Percentiles rank a stretch among this genome's conserved stretches.
Evolutionary conservation across 768 basidiomycete species (phyloP).

Genomic region (Agaricus bisporus): DNA sequence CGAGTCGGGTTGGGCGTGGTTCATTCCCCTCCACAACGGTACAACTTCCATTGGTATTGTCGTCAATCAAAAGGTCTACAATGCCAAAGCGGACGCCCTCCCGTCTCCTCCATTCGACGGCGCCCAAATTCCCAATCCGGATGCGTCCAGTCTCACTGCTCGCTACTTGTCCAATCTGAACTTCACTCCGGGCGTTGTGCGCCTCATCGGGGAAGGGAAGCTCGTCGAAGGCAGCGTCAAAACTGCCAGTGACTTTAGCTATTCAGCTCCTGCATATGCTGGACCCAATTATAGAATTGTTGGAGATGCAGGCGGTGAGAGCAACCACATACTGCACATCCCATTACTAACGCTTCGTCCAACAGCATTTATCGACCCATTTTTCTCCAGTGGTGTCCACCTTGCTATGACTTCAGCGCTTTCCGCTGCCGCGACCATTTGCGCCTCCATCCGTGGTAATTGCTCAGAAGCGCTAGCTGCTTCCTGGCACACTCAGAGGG

Average conservation of each 20-base stretch:
- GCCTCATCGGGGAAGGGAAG: slow-evolving; percentile 34
- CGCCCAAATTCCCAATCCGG: slow-evolving; percentile 18
- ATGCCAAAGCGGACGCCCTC: slow-evolving; percentile 24
- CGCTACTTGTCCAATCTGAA: slow-evolving; percentile 40
- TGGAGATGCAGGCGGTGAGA: slow-evolving; percentile 62
- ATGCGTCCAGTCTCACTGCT: slow-evolving; percentile 22
- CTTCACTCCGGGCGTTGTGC: slow-evolving; percentile 41
- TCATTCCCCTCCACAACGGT: slow-evolving; percentile 61
- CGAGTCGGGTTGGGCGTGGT: slow-evolving; percentile 70
- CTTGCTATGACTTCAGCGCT: slow-evolving; percentile 58
- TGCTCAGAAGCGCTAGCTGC: slow-evolving; percentile 41
- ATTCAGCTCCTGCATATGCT: slow-evolving; percentile 53
- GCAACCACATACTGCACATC: neutral
- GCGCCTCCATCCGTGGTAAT: slow-evolving; percentile 46
- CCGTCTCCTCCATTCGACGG: slow-evolving; percentile 23
- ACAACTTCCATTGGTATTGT: slow-evolving; percentile 60
- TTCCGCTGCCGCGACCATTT: slow-evolving; percentile 50
- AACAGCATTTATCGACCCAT: slow-evolving; percentile 58
- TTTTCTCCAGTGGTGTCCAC: slow-evolving; percentile 62
- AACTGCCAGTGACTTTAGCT: slow-evolving; percentile 58
- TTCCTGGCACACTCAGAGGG: slow-evolving; percentile 49
- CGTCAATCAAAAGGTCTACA: slow-evolving; percentile 47
- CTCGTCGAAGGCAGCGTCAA: slow-evolving; percentile 38
- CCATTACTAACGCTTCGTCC: slow-evolving; percentile 3
- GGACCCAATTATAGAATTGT: slow-evolving; percentile 51